Evolutionary conservation across 768 basidiomycete genomes (phyloP).

Genomic region (Suillus subaureus): DNA sequence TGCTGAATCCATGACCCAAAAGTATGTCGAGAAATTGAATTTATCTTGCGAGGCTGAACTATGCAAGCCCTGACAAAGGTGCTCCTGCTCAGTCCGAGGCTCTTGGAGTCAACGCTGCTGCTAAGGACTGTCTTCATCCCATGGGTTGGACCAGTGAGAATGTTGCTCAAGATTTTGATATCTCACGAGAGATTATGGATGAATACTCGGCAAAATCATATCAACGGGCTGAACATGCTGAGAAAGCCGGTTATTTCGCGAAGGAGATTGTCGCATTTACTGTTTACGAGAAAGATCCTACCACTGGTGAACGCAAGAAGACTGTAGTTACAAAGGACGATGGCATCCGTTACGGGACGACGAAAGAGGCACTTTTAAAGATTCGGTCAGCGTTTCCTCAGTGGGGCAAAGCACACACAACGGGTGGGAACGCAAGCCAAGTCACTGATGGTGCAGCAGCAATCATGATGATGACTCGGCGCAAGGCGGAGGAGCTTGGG

Average conservation of each 20-base stretch:
- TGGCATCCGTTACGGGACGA: slow-evolving; percentile 76
- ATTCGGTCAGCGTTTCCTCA: slow-evolving; percentile 81
- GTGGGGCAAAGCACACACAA: slow-evolving; percentile 73
- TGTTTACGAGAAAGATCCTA: slow-evolving; percentile 58
- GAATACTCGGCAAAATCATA: slow-evolving; percentile 73
- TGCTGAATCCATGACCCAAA: slow-evolving; percentile 85
- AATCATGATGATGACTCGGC: slow-evolving; percentile 77
- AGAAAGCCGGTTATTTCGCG: slow-evolving; percentile 64
- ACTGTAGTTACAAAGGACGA: slow-evolving; percentile 73
- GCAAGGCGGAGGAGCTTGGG: slow-evolving; percentile 76
- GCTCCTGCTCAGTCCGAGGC: slow-evolving; percentile 63
- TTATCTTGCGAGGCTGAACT: slow-evolving; percentile 6
- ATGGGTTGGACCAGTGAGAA: slow-evolving; percentile 95
- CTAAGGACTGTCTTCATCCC: slow-evolving; percentile 64
- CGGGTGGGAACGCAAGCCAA: slow-evolving; percentile 87
- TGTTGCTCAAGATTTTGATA: slow-evolving; percentile 71
- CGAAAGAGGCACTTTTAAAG: slow-evolving; percentile 61
- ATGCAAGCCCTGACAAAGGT: slow-evolving; percentile 61
- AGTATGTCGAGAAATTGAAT: slow-evolving; percentile 44
- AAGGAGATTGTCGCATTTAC: slow-evolving; percentile 79
- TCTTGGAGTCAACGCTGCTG: slow-evolving; percentile 54
- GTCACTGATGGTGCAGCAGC: slow-evolving; percentile 85
- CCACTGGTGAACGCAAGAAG: slow-evolving; percentile 51
- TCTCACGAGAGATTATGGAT: slow-evolving; percentile 79
- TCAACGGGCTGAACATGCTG: slow-evolving; percentile 75